Evolutionary conservation across 371 early-diverging fungal species (phyloP).

Genomic region (Aphelidium insulamus): DNA sequence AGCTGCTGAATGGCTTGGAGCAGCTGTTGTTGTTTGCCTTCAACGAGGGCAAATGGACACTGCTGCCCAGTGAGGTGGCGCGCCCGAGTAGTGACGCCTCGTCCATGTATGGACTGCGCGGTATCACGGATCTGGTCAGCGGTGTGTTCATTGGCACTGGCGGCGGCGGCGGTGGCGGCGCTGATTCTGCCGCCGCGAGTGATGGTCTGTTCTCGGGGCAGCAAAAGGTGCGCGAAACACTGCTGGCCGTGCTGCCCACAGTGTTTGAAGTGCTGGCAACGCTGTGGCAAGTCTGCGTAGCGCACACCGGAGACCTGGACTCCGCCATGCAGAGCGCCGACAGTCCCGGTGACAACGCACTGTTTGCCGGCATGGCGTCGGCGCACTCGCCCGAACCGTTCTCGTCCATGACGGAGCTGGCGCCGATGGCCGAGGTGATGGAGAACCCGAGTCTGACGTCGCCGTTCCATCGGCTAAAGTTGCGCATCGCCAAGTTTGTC

Average conservation of each 20-base stretch:
- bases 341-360: too few species aligned
- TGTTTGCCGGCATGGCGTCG: too few species aligned
- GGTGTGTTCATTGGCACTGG: slow-evolving; percentile 7
- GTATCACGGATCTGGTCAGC: slow-evolving; percentile 8
- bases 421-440: too few species aligned
- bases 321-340: too few species aligned
- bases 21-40: slow-evolving; percentile 33
- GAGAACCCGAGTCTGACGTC: too few species aligned
- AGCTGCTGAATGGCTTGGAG: slow-evolving; percentile 36
- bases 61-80: slow-evolving; percentile 7
- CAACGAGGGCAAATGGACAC: slow-evolving; percentile 15
- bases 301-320: not conserved
- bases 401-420: too few species aligned
- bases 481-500: too few species aligned
- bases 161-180: slow-evolving; percentile 1
- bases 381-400: too few species aligned
- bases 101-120: slow-evolving; percentile 8
- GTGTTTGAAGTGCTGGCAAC: slow-evolving; percentile 3
- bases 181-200: slow-evolving; percentile 1
- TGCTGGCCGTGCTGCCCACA: slow-evolving; percentile 8
- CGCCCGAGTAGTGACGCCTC: slow-evolving; percentile 11
- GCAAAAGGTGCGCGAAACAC: slow-evolving; percentile 4
- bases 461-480: too few species aligned
- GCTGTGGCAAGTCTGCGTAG: slow-evolving; percentile 4
- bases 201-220: slow-evolving; percentile 15